A percentile compares a stretch with the other conserved stretches of the same genome.
Conservation (phyloP, 768 basidiomycete species). For the Sutorius australiensis region DNA sequence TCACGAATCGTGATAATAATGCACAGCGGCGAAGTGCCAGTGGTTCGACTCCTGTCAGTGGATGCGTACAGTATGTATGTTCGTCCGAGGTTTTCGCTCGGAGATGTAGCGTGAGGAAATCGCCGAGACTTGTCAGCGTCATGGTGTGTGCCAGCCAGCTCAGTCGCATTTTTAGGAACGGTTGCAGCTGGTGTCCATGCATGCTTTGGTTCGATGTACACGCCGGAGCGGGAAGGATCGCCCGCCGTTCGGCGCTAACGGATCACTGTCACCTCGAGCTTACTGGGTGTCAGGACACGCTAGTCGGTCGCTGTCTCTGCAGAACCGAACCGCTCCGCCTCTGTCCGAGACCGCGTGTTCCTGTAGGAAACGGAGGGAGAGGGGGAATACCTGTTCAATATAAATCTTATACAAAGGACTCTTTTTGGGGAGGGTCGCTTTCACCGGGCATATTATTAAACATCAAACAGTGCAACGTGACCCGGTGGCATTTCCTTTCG, state of each 20-base stretch:
- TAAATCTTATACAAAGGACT: not conserved
- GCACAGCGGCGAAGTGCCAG: not conserved
- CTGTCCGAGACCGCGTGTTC: not conserved
- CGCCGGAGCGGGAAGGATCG: not conserved
- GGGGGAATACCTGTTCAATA: not conserved
- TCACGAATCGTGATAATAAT: not conserved
- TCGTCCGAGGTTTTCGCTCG: conserved; percentile 14
- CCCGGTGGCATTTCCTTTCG: not conserved
- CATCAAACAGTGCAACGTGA: conserved; percentile 2
- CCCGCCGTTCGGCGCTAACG: not conserved
- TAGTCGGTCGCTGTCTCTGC: not conserved
- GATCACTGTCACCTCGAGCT: not conserved
- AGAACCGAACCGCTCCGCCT: not conserved
- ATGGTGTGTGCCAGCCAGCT: not conserved
- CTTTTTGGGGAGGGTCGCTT: conserved; percentile 1
- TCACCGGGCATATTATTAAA: conserved; percentile 7
- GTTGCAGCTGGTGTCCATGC: not conserved
- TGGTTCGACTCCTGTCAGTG: no score
- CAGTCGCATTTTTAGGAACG: not conserved
- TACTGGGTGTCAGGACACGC: not conserved
- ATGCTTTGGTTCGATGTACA: not conserved
- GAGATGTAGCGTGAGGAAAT: not conserved
- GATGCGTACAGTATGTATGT: not conserved
- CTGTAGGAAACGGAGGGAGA: not conserved
- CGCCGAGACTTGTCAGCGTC: not conserved